phyloP scores from a whole-genome alignment of 495 filamentous ascomycete genomes.

The Lasiosphaeriaceae sp. region DNA sequence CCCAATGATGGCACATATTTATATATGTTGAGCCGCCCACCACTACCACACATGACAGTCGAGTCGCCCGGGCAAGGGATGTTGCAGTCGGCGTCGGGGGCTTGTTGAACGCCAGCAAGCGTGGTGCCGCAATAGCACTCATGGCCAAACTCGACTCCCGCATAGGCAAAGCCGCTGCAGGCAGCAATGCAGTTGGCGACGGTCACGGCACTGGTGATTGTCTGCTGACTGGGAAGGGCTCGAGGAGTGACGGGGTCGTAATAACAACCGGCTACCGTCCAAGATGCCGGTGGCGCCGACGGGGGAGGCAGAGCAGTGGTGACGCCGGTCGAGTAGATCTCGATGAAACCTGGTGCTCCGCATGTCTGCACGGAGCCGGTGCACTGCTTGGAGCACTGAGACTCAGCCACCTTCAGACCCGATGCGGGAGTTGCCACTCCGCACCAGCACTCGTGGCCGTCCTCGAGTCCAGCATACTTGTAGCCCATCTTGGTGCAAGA shows the following conservation, averaged over 20 bases:
- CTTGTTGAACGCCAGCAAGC: neutral
- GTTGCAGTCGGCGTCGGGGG: neutral
- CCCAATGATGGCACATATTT: neutral
- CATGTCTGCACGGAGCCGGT: neutral
- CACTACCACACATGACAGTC: neutral
- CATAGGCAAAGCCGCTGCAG: neutral
- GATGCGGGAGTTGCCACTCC: neutral
- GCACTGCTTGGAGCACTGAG: neutral
- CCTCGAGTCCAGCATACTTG: constrained; percentile 1
- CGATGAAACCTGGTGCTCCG: neutral
- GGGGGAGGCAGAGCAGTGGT: neutral
- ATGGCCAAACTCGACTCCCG: neutral
- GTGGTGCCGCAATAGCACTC: constrained; percentile 1
- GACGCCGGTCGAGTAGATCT: neutral
- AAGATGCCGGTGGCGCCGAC: neutral
- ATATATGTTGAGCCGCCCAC: neutral
- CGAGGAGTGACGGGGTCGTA: neutral
- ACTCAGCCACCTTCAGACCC: neutral
- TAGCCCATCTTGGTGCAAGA: neutral
- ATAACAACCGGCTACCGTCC: neutral
- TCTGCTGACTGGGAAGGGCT: neutral
- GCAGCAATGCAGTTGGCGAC: neutral
- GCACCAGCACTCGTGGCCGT: neutral
- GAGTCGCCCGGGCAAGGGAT: constrained; percentile 1
- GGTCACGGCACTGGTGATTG: neutral